Evolutionary conservation across 176 grass and related monocot species (phyloP).

Genomic region (Oryza longistaminata): DNA sequence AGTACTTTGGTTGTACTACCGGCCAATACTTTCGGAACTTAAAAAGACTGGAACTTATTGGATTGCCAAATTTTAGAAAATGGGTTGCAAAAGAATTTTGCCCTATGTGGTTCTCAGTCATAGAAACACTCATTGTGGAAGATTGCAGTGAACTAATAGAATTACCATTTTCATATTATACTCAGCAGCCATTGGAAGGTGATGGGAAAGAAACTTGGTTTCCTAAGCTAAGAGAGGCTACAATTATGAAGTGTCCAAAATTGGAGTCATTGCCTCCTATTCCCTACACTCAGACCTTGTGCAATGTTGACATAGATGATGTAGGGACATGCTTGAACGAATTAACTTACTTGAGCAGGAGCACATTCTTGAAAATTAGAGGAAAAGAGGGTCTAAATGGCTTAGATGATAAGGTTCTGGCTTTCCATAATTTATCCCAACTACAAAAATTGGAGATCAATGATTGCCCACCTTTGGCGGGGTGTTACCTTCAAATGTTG

Average conservation of each 20-base stretch:
- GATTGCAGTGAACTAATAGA: too few relatives aligned
- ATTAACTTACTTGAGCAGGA: rapidly evolving
- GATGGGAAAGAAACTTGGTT: not conserved
- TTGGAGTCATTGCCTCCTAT: not conserved
- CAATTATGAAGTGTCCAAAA: not conserved
- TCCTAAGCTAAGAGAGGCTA: not conserved
- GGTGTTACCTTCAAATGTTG: not conserved
- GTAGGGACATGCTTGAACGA: not conserved
- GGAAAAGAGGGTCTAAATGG: not conserved
- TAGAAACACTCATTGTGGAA: too few relatives aligned
- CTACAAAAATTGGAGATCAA: not conserved
- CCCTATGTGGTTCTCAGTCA: too few relatives aligned
- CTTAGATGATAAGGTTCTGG: not conserved
- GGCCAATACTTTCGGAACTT: not conserved
- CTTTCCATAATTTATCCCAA: not conserved
- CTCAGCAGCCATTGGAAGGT: not conserved
- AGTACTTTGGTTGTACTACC: not conserved
- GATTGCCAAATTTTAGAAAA: not conserved
- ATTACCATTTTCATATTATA: not conserved
- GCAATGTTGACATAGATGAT: rapidly evolving
- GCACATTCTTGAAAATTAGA: rapidly evolving
- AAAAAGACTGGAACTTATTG: not conserved
- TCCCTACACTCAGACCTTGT: not conserved
- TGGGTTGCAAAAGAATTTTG: not conserved
- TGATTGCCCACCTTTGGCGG: not conserved